Evolutionary conservation across 805 yeast species (phyloP).

Genomic region (Cyberlindnera americana): DNA sequence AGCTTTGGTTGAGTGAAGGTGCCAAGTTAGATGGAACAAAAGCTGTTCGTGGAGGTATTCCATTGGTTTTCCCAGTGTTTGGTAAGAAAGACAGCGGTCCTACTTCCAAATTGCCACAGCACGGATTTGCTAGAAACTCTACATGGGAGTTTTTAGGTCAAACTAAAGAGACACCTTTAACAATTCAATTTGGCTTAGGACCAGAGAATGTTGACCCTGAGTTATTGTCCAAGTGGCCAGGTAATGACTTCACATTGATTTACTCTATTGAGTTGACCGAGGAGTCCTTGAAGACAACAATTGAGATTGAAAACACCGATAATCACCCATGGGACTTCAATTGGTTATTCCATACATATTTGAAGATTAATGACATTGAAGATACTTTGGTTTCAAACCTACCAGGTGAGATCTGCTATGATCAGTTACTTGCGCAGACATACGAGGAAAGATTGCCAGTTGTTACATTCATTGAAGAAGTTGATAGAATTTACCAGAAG

Average conservation of each 20-base stretch:
- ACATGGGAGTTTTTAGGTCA: slow-evolving; percentile 95
- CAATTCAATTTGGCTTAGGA: slow-evolving; percentile 86
- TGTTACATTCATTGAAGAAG: slow-evolving; percentile 62
- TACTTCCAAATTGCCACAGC: slow-evolving; percentile 78
- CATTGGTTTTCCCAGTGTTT: slow-evolving; percentile 90
- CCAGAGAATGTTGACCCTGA: slow-evolving; percentile 77
- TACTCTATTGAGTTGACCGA: slow-evolving; percentile 60
- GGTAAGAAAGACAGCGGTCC: slow-evolving; percentile 67
- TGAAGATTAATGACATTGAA: slow-evolving; percentile 70
- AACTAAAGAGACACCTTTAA: slow-evolving; percentile 61
- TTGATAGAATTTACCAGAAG: slow-evolving; percentile 77
- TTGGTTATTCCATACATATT: slow-evolving; percentile 93
- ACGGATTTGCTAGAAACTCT: slow-evolving; percentile 91
- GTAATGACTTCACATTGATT: slow-evolving; percentile 70
- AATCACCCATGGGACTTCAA: slow-evolving; percentile 70
- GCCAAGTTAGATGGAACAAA: slow-evolving; percentile 88
- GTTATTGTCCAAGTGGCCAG: slow-evolving; percentile 54
- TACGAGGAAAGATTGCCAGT: slow-evolving; percentile 75
- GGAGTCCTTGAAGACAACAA: slow-evolving; percentile 58
- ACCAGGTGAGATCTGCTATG: slow-evolving; percentile 66
- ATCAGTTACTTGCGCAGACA: slow-evolving; percentile 64
- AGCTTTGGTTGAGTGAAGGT: slow-evolving; percentile 73
- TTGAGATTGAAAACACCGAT: slow-evolving; percentile 76
- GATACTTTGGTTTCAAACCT: slow-evolving; percentile 76
- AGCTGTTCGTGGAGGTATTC: slow-evolving; percentile 97